Evolutionary conservation across 176 grass and related monocot species (phyloP), one percentile per base, ranked within the genome.

Genomic region (Musa itinerans): DNA sequence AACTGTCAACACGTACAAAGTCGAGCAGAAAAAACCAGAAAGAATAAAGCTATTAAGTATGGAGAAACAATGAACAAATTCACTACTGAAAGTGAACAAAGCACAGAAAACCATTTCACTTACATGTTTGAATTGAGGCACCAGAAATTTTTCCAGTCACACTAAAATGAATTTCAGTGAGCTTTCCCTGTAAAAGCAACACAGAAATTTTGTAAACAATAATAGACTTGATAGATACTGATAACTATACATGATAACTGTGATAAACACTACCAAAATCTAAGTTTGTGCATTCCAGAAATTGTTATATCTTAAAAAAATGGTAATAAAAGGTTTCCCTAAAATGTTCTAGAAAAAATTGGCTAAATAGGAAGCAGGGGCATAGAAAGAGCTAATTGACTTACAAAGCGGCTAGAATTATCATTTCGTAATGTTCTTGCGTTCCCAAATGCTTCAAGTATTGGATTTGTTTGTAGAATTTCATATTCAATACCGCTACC

Each of bases 361-460:
- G 50, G 34, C 34, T 50, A 50, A 19, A n/a, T 9, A 11, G 25
- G 51, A 2, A 23, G 0, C 17, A 78, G 61, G 53, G 66, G 4
- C 50, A 5, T 67, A 25, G 76, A 54, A 84, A 15, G 26, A 75
- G 80, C 52, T 69, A 83, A 65, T 78, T 76, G 82, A 80, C 91
- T 94, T 84, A 99, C 95, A 21, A 99, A 99, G 64, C 95, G 90
- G 86, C 95, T 99, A 73, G 95, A 99, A 65, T 99, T 99, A 75
- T 99, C 90, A 83, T 99, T 99, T 80, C 90, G 85, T 73, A 87
- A 81, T 84, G 95, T 99, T 74, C 93, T 99, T 81, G 95, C 95
- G 83, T 99, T 99, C 69, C 95, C 95, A 89, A 99, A 99, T 72
- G 95, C 95, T 83, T 99, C 95, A 10, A 99, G 91, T 86, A 99